Evolutionary conservation across 345 rosid species (phyloP).

Genomic region (Salix exigua): DNA sequence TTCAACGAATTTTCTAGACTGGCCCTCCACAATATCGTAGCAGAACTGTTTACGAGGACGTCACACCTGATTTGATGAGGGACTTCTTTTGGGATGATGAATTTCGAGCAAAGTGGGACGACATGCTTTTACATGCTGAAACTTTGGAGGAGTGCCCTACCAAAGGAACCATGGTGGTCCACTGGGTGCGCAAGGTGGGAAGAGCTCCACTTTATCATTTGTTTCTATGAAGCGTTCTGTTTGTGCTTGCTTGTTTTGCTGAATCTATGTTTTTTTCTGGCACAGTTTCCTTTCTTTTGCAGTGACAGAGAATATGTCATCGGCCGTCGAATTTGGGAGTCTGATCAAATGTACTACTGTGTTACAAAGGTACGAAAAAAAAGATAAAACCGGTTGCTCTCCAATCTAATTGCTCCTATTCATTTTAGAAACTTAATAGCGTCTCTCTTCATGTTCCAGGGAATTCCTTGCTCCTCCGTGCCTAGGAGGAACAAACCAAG

Average conservation of each 20-base stretch:
- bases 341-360: conserved; percentile 70
- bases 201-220: conserved; percentile 3
- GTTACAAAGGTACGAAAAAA: conserved; percentile 67
- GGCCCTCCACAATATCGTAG: conserved; percentile 94
- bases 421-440: not conserved
- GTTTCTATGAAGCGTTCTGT: conserved; percentile 1
- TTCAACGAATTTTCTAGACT: conserved; percentile 34
- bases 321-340: conserved; percentile 94
- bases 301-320: conserved; percentile 92
- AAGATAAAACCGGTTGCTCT: not conserved
- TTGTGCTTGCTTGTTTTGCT: conserved; percentile 8
- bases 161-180: conserved; percentile 79
- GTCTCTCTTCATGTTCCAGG: conserved; percentile 45
- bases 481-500: conserved; percentile 73
- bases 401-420: not conserved
- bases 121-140: conserved; percentile 62
- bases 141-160: conserved; percentile 64
- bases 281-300: conserved; percentile 98
- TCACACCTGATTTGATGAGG: conserved; percentile 77
- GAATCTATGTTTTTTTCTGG: not conserved
- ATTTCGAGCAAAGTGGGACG: conserved; percentile 78
- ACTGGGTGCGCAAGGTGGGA: conserved; percentile 89
- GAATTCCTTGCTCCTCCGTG: conserved; percentile 63
- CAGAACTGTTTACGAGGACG: conserved; percentile 82
- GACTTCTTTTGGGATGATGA: conserved; percentile 99